Evolutionary conservation across 176 grass and related monocot species (phyloP).

Genomic region (Avena insularis): DNA sequence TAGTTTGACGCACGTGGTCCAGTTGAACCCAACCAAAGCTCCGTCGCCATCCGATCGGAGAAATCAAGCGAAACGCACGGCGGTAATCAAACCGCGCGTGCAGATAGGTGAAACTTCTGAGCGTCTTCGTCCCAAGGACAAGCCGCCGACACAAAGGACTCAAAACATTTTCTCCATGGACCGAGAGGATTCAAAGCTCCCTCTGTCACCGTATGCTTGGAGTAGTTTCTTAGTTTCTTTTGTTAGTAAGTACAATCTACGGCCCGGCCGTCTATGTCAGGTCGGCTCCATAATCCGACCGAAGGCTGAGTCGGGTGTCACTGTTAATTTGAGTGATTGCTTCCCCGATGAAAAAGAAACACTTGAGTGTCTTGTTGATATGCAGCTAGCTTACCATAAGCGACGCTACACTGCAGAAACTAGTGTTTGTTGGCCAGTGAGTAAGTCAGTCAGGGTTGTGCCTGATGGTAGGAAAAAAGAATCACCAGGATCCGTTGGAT

Average conservation of each 20-base stretch:
- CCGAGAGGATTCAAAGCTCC: background rate
- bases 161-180: background rate
- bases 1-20: conserved; percentile 23
- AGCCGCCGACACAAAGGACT: background rate
- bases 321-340: background rate
- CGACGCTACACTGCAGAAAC: too few relatives aligned
- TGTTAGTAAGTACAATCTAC: too few relatives aligned
- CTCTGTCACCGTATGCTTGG: too few relatives aligned
- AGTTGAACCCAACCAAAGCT: background rate
- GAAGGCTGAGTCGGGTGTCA: background rate
- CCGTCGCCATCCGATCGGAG: background rate
- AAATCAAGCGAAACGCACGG: background rate
- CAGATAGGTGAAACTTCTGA: conserved; percentile 4
- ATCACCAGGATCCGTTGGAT: too few relatives aligned
- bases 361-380: too few relatives aligned
- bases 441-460: too few relatives aligned
- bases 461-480: too few relatives aligned
- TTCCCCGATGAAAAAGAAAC: too few relatives aligned
- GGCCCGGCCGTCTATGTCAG: too few relatives aligned
- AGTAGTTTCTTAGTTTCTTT: too few relatives aligned
- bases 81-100: conserved; percentile 4
- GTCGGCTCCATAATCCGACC: background rate
- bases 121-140: background rate
- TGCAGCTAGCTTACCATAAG: too few relatives aligned
- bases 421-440: too few relatives aligned